Percentiles rank a stretch among this genome's conserved stretches.
These are phyloP conservation scores for Dendrothele bispora DNA, from an alignment of 768 basidiomycete species.

Conservation along the genomic window DNA sequence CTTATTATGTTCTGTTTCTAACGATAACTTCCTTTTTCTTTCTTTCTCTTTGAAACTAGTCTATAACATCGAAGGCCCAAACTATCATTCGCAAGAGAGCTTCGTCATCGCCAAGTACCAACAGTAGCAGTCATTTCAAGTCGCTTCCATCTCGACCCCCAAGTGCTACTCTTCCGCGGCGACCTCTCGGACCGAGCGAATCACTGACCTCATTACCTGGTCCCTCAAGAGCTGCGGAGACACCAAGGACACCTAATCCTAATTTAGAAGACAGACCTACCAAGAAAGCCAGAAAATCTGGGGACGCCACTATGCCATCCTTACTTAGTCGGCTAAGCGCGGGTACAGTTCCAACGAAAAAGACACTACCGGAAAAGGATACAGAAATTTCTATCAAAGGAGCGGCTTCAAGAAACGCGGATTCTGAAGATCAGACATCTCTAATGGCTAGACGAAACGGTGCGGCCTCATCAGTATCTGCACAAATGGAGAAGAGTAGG, in stretches of 20 bases:
- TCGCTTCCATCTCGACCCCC: not conserved
- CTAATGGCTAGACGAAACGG: too few relatives aligned
- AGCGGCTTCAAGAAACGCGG: not conserved
- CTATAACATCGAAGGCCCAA: not conserved
- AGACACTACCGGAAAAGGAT: slow-evolving; percentile 11
- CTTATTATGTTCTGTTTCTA: slow-evolving; percentile 7
- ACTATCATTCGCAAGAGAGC: not conserved
- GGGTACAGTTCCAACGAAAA: too few relatives aligned
- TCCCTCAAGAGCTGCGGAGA: not conserved
- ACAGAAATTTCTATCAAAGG: slow-evolving; percentile 6
- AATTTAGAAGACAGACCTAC: not conserved
- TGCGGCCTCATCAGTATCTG: too few relatives aligned
- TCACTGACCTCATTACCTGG: not conserved
- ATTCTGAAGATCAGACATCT: too few relatives aligned
- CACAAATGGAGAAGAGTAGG: too few relatives aligned
- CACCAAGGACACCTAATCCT: not conserved
- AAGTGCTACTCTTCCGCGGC: not conserved
- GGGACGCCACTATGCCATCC: slow-evolving; percentile 30
- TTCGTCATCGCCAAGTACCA: not conserved
- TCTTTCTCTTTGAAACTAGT: not conserved
- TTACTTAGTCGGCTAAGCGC: slow-evolving; percentile 43
- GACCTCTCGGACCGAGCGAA: too few relatives aligned
- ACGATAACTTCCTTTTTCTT: not conserved
- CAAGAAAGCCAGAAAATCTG: slow-evolving; percentile 21
- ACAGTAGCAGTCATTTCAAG: not conserved